A percentile compares a stretch with the other conserved stretches of the same genome.
phyloP scores from a whole-genome alignment of 2,329 filamentous ascomycete species.

The Ophiostoma angusticollis region DNA sequence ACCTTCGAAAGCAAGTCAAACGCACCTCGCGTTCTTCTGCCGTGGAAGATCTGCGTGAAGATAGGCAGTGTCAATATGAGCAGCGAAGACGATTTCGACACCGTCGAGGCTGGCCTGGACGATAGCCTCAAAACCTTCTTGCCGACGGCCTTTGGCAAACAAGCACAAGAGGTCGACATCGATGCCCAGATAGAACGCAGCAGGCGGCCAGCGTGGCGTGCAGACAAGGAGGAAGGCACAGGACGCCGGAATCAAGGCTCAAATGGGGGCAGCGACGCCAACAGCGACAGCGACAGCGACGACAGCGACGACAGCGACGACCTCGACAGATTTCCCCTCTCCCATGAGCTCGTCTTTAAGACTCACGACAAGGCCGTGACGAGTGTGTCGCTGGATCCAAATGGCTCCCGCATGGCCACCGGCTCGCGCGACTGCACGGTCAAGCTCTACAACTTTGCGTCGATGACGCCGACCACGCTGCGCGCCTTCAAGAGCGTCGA shows the following conservation, averaged over 20 bases:
- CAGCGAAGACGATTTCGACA: constrained; percentile 45
- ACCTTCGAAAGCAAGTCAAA: too few species aligned
- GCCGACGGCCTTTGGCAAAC: constrained; percentile 76
- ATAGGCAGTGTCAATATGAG: too few species aligned
- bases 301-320: constrained; percentile 54
- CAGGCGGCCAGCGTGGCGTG: constrained; percentile 42
- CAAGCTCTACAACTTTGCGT: constrained; percentile 89
- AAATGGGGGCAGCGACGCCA: constrained; percentile 12
- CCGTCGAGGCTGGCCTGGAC: constrained; percentile 41
- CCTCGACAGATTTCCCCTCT: constrained; percentile 80
- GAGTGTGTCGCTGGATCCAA: constrained; percentile 68
- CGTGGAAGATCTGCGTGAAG: too few species aligned
- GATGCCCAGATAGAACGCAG: constrained; percentile 70
- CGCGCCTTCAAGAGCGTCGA: constrained; percentile 89
- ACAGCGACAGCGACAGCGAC: constrained; percentile 23
- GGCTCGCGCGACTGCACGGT: constrained; percentile 82
- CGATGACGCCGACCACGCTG: constrained; percentile 89
- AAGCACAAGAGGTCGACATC: constrained; percentile 58
- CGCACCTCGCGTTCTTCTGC: too few species aligned
- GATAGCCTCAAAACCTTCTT: constrained; percentile 62
- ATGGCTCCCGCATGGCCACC: constrained; percentile 75
- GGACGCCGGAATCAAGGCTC: constrained; percentile 16
- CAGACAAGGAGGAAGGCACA: constrained; percentile 20
- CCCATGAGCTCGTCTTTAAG: constrained; percentile 85
- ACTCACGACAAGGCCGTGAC: constrained; percentile 85